These are phyloP conservation scores for Didymella segeticola DNA, from an alignment of 2,329 filamentous ascomycete species.

Conservation along the genomic window DNA sequence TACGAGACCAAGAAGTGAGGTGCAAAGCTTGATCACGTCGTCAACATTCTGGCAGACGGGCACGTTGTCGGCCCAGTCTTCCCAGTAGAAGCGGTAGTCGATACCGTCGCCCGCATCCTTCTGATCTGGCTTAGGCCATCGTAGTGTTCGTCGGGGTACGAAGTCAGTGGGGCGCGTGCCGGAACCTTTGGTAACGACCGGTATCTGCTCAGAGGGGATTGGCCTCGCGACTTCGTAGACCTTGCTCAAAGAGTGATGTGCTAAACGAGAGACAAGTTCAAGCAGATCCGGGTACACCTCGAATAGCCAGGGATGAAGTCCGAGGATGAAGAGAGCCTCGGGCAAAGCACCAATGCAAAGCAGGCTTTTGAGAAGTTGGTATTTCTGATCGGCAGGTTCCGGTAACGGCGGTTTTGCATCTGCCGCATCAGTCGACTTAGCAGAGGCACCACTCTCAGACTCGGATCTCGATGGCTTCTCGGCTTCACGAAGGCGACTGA, in stretches of 20 bases:
- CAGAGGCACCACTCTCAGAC: conserved; percentile 53
- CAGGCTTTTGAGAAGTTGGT: conserved; percentile 80
- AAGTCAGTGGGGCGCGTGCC: conserved; percentile 64
- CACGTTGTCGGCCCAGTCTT: conserved; percentile 94
- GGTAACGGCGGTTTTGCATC: conserved; percentile 61
- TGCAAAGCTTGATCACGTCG: conserved; percentile 86
- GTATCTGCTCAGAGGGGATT: conserved; percentile 51
- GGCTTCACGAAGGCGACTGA: conserved; percentile 59
- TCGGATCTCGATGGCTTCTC: conserved; percentile 57
- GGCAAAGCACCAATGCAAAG: conserved; percentile 91
- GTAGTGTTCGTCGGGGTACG: conserved; percentile 69
- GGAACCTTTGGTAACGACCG: conserved; percentile 48
- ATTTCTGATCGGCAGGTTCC: conserved; percentile 87
- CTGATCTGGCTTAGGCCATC: conserved; percentile 85
- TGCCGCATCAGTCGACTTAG: conserved; percentile 50
- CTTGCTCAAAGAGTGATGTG: conserved; percentile 81
- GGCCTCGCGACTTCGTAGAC: conserved; percentile 67
- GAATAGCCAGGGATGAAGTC: conserved; percentile 89
- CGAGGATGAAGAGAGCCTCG: conserved; percentile 89
- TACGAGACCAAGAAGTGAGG: conserved; percentile 81
- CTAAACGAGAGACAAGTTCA: conserved; percentile 81
- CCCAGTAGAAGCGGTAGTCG: conserved; percentile 93
- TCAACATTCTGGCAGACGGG: conserved; percentile 90
- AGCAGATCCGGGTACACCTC: conserved; percentile 84
- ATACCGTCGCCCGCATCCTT: conserved; percentile 75